Evolutionary conservation across 225 moss, liverwort and hornwort species (phyloP).

Genomic region (Polytrichum commune): DNA sequence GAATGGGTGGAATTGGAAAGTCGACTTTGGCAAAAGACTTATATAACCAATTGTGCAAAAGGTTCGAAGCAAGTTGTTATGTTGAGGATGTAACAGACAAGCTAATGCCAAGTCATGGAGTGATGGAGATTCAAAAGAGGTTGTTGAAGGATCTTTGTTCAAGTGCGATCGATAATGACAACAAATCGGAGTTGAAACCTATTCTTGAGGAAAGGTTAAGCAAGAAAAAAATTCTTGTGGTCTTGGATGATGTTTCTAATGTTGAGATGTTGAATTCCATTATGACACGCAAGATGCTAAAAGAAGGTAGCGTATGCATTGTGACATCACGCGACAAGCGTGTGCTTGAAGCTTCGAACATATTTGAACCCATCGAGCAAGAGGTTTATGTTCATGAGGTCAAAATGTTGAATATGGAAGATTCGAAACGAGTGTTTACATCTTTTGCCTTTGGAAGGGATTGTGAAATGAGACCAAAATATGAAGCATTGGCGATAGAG

Average conservation of each 20-base stretch:
- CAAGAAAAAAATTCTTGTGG: not conserved
- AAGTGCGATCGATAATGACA: not conserved
- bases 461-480: not conserved
- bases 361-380: not conserved
- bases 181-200: not conserved
- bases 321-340: not conserved
- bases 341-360: not conserved
- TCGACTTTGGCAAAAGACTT: constrained; percentile 6
- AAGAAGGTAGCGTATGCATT: not conserved
- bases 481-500: not conserved
- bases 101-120: not conserved
- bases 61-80: not conserved
- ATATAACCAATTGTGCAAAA: not conserved
- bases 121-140: not conserved
- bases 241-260: not conserved
- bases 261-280: not conserved
- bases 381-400: not conserved
- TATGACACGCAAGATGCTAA: not conserved
- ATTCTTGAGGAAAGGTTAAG: not conserved
- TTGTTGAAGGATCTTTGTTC: not conserved
- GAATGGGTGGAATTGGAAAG: constrained; percentile 14
- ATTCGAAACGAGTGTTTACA: not conserved
- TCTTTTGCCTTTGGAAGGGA: constrained; percentile 4
- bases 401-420: not conserved
- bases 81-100: not conserved